Conservation (phyloP, 2,329 filamentous ascomycete species). For the Calonectria pseudoturangicola region DNA sequence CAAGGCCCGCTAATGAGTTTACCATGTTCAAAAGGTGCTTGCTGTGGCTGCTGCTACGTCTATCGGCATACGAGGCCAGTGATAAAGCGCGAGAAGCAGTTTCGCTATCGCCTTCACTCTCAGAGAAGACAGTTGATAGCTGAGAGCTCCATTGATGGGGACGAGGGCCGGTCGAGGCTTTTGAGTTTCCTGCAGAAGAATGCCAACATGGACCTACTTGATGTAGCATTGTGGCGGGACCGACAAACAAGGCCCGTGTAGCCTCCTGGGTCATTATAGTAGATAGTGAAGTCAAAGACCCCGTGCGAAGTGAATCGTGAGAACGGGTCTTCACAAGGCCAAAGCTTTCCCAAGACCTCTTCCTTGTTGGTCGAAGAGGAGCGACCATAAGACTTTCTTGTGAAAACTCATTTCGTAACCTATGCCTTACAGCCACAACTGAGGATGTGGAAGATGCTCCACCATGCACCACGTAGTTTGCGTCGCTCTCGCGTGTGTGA, state of each 20-base stretch:
- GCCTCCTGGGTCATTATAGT: constrained; percentile 72
- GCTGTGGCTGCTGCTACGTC: constrained; percentile 71
- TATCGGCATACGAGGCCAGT: constrained; percentile 63
- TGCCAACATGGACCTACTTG: constrained; percentile 52
- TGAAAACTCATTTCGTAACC: constrained; percentile 69
- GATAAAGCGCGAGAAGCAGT: constrained; percentile 70
- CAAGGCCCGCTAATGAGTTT: constrained; percentile 69
- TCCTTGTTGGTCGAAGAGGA: constrained; percentile 70
- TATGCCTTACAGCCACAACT: constrained; percentile 58
- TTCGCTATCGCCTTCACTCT: constrained; percentile 73
- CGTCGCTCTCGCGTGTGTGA: constrained; percentile 63
- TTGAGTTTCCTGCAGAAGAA: constrained; percentile 40
- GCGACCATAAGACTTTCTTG: constrained; percentile 77
- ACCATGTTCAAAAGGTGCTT: constrained; percentile 75
- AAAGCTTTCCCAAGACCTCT: constrained; percentile 68
- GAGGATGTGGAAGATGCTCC: constrained; percentile 63
- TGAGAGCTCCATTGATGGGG: constrained; percentile 79
- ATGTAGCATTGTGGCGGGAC: constrained; percentile 52
- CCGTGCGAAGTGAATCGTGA: constrained; percentile 71
- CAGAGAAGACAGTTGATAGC: constrained; percentile 78
- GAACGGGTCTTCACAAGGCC: constrained; percentile 71
- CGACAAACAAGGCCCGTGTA: constrained; percentile 57
- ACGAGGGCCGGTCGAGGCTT: constrained; percentile 51
- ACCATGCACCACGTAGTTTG: constrained; percentile 73
- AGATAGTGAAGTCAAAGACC: constrained; percentile 74